A percentile compares a stretch with the other conserved stretches of the same genome.
These are phyloP conservation scores for Arxiozyma heterogenica DNA, from an alignment of 1,139 yeast genomes.

Conservation along the genomic window DNA sequence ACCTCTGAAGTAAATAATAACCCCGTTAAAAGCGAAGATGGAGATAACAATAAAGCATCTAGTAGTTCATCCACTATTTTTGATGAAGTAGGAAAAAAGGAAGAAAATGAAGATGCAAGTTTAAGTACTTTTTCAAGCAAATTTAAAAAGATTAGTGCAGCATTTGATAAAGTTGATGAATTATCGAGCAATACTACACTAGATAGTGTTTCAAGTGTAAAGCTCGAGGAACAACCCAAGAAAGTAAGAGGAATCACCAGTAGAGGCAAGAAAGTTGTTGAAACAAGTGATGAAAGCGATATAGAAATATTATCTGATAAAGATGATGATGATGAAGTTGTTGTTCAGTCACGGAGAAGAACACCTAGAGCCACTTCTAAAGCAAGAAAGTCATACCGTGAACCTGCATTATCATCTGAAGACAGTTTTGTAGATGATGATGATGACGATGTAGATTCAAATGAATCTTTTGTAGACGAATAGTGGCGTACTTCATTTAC, in stretches of 20 bases:
- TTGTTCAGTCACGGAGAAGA: slow-evolving; percentile 19
- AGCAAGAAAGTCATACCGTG: slow-evolving; percentile 19
- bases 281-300: slow-evolving; percentile 21
- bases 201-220: slow-evolving; percentile 2
- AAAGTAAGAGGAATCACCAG: slow-evolving; percentile 2
- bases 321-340: slow-evolving; percentile 17
- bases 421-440: slow-evolving; percentile 22
- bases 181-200: slow-evolving; percentile 8
- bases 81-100: slow-evolving; percentile 11
- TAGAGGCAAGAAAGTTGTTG: slow-evolving; percentile 8
- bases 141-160: slow-evolving; percentile 24
- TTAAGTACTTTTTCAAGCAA: slow-evolving; percentile 26
- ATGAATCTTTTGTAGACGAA: slow-evolving; percentile 22
- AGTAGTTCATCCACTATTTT: slow-evolving; percentile 14
- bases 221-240: slow-evolving; percentile 3
- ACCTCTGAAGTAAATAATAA: slow-evolving; percentile 10
- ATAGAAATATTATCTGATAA: slow-evolving; percentile 12
- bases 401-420: slow-evolving; percentile 22
- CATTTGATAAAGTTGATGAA: slow-evolving; percentile 18
- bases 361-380: slow-evolving; percentile 20
- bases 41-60: not conserved
- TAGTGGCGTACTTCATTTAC: slow-evolving; percentile 5
- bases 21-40: slow-evolving; percentile 1
- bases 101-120: slow-evolving; percentile 14
- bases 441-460: slow-evolving; percentile 21